phyloP scores from a whole-genome alignment of 108 stramenopile genomes.

The Asterionellopsis glacialis region DNA sequence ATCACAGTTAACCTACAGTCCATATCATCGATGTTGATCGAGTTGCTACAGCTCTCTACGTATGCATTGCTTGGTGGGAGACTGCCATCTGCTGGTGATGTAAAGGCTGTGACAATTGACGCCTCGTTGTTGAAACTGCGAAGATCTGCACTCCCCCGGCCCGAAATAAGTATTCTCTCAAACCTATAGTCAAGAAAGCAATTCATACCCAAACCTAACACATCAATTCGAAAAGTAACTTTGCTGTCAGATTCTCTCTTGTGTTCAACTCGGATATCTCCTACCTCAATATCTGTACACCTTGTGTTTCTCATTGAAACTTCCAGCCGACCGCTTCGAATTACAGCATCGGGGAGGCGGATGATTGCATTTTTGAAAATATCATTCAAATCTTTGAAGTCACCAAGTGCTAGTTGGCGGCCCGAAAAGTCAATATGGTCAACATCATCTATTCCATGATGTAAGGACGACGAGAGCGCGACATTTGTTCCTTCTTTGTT shows the following conservation, averaged over 20 bases:
- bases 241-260: background rate
- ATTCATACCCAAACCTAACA: conserved; percentile 1
- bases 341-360: background rate
- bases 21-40: background rate
- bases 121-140: background rate
- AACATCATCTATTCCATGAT: no score
- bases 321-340: background rate
- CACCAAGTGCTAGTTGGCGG: conserved; percentile 1
- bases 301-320: background rate
- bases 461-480: no score
- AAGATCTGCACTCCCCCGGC: background rate
- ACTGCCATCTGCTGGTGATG: background rate
- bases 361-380: background rate
- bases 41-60: background rate
- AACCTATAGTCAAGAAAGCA: conserved; percentile 1
- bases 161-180: conserved; percentile 9
- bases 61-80: background rate
- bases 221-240: background rate
- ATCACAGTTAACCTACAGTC: no score
- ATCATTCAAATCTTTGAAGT: background rate
- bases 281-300: conserved; percentile 2
- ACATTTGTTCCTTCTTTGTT: no score
- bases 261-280: background rate
- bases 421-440: no score
- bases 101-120: background rate